Evolutionary conservation across 139 green algal genomes (phyloP), one percentile per base, ranked within the genome.

Genomic region (Chlamydomonas sp.): DNA sequence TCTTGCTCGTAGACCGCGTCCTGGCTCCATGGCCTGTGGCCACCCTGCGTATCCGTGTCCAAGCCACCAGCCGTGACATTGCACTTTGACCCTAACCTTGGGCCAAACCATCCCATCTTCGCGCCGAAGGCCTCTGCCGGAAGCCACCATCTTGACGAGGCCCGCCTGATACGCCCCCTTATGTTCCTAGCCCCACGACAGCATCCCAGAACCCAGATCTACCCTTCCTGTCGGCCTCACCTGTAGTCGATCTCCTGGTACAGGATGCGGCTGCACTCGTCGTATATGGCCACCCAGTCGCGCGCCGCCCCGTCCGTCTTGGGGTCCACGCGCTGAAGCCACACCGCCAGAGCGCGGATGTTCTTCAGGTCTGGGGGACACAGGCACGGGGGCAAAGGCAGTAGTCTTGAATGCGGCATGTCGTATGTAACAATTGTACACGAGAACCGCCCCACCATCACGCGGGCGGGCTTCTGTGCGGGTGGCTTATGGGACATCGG

Each of bases 201-300:
- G 7, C 63, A 9, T 68, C 63, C 63, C 12, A 4, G n/a, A n/a
- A n/a, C n/a, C n/a, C n/a, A n/a, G n/a, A 18, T 3, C 73, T 1
- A 5, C 73, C 73, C 5, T 16, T 57, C 49, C 9, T 12, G 0
- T 16, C n/a, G n/a, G n/a, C 10, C 63, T 59, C 80, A 66, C 84
- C 57, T 71, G 92, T 99, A 99, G 91, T 99, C 96, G 84, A 98
- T 96, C 83, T 97, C 97, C 92, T 99, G 91, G 93, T 99, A 99
- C 66, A 99, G 93, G 87, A 99, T 98, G 89, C 95, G 92, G 17
- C 93, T 95, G 94, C 97, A 99, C 94, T 99, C 98, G 90, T 99
- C 98, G 89, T 99, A 99, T 88, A 99, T 99, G 80, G 98, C 98
- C 64, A 99, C 98, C 98, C 98, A 99, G 92, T 99, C 98, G 75